A percentile compares a stretch with the other conserved stretches of the same genome.
Evolutionary conservation across 345 rosid genomes (phyloP).

Genomic region (Linum trigynum): DNA sequence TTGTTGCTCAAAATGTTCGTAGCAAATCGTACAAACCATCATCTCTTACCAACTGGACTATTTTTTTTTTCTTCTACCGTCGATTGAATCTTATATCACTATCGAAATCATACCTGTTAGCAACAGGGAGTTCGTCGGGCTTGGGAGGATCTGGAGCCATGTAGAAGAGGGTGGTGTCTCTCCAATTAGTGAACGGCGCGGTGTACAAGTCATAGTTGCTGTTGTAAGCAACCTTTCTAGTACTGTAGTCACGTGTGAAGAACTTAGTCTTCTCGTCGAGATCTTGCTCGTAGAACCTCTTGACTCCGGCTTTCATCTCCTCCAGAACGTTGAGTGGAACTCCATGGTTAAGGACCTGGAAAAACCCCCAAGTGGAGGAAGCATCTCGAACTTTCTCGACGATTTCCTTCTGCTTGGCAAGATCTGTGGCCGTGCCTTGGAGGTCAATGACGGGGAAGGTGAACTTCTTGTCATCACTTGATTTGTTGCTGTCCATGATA

Average conservation of each 20-base stretch:
- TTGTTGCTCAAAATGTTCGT: too few relatives aligned
- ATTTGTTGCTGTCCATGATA: not conserved
- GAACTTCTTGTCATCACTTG: not conserved
- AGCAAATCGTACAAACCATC: too few relatives aligned
- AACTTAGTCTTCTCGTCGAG: slow-evolving; percentile 13
- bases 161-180: slow-evolving; percentile 9
- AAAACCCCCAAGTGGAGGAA: slow-evolving; percentile 17
- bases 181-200: slow-evolving; percentile 8
- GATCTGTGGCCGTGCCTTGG: slow-evolving; percentile 8
- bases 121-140: slow-evolving; percentile 14
- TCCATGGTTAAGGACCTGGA: slow-evolving; percentile 16
- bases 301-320: slow-evolving; percentile 7
- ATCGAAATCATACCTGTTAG: slow-evolving; percentile 5
- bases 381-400: slow-evolving; percentile 14
- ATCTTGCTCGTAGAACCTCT: slow-evolving; percentile 17
- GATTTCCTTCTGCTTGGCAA: slow-evolving; percentile 6
- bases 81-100: too few relatives aligned
- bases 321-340: slow-evolving; percentile 9
- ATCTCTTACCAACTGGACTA: too few relatives aligned
- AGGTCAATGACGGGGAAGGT: slow-evolving; percentile 13
- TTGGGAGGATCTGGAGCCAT: slow-evolving; percentile 16
- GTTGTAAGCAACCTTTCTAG: slow-evolving; percentile 8
- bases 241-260: slow-evolving; percentile 3
- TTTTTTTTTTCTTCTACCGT: too few relatives aligned
- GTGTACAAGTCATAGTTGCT: slow-evolving; percentile 16